A percentile compares a stretch with the other conserved stretches of the same genome.
Evolutionary conservation across 495 filamentous ascomycete genomes (phyloP).

Genomic region (Neurospora terricola): DNA sequence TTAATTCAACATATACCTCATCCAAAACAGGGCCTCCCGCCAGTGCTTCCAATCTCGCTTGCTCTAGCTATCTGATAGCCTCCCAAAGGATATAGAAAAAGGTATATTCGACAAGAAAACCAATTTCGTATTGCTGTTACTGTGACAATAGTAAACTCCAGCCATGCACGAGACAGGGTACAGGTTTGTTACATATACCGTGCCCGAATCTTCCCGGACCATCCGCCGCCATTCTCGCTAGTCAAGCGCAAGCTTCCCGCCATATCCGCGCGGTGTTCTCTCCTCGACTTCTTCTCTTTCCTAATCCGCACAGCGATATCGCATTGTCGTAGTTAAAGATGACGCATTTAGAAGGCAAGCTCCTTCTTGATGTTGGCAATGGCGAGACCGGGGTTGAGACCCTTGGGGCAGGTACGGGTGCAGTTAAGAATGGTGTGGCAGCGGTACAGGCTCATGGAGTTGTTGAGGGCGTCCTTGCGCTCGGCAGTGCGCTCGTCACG

Average conservation of each 20-base stretch:
- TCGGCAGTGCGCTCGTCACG: conserved; percentile 80
- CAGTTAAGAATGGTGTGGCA: conserved; percentile 99
- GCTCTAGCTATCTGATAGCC: background rate
- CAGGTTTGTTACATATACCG: conserved; percentile 24
- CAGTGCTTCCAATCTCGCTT: conserved; percentile 1
- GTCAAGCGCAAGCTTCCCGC: background rate
- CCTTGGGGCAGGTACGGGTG: conserved; percentile 94
- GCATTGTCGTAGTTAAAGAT: background rate
- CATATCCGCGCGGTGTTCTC: background rate
- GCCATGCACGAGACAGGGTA: conserved; percentile 24
- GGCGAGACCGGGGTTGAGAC: conserved; percentile 85
- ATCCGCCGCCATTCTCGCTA: background rate
- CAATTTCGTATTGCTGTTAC: conserved; percentile 17
- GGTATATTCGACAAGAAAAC: conserved; percentile 3
- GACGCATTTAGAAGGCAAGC: conserved; percentile 57
- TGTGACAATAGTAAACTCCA: conserved; percentile 26
- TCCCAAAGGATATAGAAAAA: conserved; percentile 1
- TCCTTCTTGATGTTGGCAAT: conserved; percentile 99
- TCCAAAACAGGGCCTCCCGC: background rate
- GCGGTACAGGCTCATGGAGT: conserved; percentile 95
- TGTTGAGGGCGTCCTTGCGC: conserved; percentile 85
- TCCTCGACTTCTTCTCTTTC: background rate
- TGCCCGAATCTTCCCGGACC: conserved; percentile 3
- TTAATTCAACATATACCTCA: background rate
- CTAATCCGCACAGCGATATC: background rate